Percentiles rank a stretch among this genome's conserved stretches.
phyloP scores from a whole-genome alignment of 2,329 filamentous ascomycete genomes.

The Tricladium varicosporioides region DNA sequence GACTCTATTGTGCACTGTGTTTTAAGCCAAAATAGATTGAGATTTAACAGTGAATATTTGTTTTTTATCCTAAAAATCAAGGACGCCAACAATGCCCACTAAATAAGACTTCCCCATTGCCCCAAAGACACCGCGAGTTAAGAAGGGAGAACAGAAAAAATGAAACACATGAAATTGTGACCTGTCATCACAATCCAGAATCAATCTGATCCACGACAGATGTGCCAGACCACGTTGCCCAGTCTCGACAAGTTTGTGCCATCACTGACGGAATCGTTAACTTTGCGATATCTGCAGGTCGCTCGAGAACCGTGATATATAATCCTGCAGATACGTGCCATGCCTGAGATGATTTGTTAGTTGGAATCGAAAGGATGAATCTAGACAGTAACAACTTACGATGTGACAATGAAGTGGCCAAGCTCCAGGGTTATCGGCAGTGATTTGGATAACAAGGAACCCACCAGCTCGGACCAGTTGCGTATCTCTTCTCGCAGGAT shows the following conservation, averaged over 20 bases:
- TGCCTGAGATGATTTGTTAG: constrained; percentile 36
- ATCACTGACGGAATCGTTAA: constrained; percentile 47
- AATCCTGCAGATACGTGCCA: constrained; percentile 46
- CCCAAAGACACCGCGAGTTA: no score
- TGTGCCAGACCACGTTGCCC: constrained; percentile 37
- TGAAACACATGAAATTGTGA: no score
- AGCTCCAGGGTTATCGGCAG: constrained; percentile 49
- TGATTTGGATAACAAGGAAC: constrained; percentile 45
- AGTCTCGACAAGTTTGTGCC: constrained; percentile 51
- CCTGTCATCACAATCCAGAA: constrained; percentile 30
- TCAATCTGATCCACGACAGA: constrained; percentile 13
- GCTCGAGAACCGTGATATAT: constrained; percentile 36
- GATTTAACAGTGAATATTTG: no score
- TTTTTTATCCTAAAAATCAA: no score
- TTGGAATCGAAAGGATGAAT: background rate
- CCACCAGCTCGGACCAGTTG: constrained; percentile 42
- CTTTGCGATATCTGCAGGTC: constrained; percentile 38
- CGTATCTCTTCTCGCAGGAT: constrained; percentile 52
- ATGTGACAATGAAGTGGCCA: constrained; percentile 53
- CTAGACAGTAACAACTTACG: constrained; percentile 35
- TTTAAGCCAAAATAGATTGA: no score
- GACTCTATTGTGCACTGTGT: no score
- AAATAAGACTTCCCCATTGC: no score
- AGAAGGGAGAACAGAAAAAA: no score
- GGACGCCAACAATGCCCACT: no score